These are phyloP conservation scores for Jatropha multifida DNA, from an alignment of 441 rosid genomes.

Conservation along the genomic window DNA sequence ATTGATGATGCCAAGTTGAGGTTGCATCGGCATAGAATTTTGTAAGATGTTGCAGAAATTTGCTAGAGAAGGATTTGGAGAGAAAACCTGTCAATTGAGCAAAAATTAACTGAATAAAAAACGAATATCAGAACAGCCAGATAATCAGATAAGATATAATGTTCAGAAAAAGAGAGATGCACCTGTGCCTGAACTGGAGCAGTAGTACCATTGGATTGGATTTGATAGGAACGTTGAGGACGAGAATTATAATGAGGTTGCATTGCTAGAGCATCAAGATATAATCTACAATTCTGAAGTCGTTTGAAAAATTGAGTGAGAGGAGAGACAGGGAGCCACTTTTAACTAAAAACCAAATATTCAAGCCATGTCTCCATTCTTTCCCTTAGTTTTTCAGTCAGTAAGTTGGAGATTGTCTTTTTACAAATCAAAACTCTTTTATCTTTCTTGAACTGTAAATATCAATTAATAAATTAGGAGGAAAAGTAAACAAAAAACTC, in stretches of 20 bases:
- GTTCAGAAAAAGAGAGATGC: background rate
- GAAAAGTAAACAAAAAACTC: too few species aligned
- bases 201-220: background rate
- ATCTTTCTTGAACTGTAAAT: too few species aligned
- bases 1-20: slow-evolving; percentile 48
- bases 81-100: slow-evolving; percentile 26
- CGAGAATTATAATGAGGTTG: background rate
- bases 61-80: slow-evolving; percentile 25
- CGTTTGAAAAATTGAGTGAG: background rate
- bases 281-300: background rate
- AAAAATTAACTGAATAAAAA: background rate
- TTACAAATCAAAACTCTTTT: too few species aligned
- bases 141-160: background rate
- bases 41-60: slow-evolving; percentile 24
- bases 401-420: background rate
- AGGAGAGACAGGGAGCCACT: background rate
- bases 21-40: slow-evolving; percentile 39
- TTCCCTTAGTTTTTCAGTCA: background rate
- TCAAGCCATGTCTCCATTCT: background rate
- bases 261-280: slow-evolving; percentile 2
- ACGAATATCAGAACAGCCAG: background rate
- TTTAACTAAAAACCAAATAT: background rate
- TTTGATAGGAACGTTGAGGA: background rate
- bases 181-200: slow-evolving; percentile 6
- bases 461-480: too few species aligned